These are phyloP conservation scores for Cardamine occulta DNA, from an alignment of 345 rosid genomes.

Conservation along the genomic window DNA sequence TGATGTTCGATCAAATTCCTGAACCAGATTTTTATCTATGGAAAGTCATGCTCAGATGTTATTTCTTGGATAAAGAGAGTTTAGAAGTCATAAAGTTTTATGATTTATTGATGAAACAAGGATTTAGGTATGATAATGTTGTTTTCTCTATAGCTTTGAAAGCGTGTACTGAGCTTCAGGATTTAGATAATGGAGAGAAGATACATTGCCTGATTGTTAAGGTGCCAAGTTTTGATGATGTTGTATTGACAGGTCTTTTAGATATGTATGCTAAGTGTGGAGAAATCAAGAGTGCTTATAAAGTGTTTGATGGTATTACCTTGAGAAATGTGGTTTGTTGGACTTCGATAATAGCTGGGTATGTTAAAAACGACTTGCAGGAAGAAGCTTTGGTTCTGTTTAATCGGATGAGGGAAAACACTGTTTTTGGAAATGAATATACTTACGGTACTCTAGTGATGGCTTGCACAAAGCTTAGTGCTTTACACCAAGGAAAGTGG, in stretches of 20 bases:
- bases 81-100: slow-evolving; percentile 50
- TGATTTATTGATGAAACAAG: slow-evolving; percentile 44
- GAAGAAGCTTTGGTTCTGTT: slow-evolving; percentile 62
- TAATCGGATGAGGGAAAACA: slow-evolving; percentile 67
- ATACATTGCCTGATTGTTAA: slow-evolving; percentile 66
- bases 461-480: slow-evolving; percentile 72
- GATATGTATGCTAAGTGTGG: slow-evolving; percentile 87
- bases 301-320: slow-evolving; percentile 54
- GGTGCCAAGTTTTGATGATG: slow-evolving; percentile 56
- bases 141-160: slow-evolving; percentile 66
- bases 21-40: slow-evolving; percentile 66
- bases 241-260: slow-evolving; percentile 68
- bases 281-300: slow-evolving; percentile 47
- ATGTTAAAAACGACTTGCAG: slow-evolving; percentile 60
- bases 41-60: slow-evolving; percentile 80
- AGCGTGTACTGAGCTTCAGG: slow-evolving; percentile 70
- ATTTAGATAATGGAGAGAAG: slow-evolving; percentile 57
- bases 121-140: slow-evolving; percentile 49
- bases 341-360: slow-evolving; percentile 90
- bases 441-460: slow-evolving; percentile 69
- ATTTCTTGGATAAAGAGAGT: slow-evolving; percentile 53
- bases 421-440: slow-evolving; percentile 55
- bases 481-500: slow-evolving; percentile 78
- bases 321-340: slow-evolving; percentile 70
- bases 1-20: slow-evolving; percentile 67